phyloP scores from a whole-genome alignment of 306 rosid genomes.

The Pyrus communis region DNA sequence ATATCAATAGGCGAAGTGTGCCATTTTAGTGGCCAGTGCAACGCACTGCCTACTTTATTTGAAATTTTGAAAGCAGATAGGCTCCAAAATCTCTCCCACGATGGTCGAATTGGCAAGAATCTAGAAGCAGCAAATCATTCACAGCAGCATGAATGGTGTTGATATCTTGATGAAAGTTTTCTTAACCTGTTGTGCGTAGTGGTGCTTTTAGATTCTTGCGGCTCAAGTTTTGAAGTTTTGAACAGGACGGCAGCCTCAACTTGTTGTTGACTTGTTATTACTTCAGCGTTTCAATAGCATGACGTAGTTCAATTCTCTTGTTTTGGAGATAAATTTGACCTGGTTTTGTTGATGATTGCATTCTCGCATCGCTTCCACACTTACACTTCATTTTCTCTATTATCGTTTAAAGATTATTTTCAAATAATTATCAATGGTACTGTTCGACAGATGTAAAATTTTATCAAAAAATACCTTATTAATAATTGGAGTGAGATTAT shows the following conservation, averaged over 20 bases:
- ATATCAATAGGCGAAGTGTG: background rate
- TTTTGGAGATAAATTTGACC: background rate
- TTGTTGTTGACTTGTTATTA: background rate
- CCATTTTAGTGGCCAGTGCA: background rate
- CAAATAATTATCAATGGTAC: no score
- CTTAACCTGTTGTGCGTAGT: background rate
- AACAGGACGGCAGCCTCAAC: background rate
- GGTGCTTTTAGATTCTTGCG: background rate
- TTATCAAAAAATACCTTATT: no score
- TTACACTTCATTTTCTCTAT: no score
- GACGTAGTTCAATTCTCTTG: background rate
- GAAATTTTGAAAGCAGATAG: background rate
- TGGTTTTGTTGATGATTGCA: no score
- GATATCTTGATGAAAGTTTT: background rate
- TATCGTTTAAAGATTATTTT: no score
- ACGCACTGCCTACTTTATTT: background rate
- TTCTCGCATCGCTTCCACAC: background rate
- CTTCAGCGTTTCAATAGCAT: background rate
- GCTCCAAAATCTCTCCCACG: background rate
- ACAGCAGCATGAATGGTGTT: background rate
- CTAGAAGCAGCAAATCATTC: background rate
- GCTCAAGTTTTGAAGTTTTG: background rate
- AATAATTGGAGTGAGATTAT: fast-evolving
- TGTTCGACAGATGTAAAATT: no score
- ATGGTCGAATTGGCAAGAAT: background rate